These are phyloP conservation scores for Epithemia pelagica DNA, from an alignment of 108 stramenopile species.

Conservation along the genomic window DNA sequence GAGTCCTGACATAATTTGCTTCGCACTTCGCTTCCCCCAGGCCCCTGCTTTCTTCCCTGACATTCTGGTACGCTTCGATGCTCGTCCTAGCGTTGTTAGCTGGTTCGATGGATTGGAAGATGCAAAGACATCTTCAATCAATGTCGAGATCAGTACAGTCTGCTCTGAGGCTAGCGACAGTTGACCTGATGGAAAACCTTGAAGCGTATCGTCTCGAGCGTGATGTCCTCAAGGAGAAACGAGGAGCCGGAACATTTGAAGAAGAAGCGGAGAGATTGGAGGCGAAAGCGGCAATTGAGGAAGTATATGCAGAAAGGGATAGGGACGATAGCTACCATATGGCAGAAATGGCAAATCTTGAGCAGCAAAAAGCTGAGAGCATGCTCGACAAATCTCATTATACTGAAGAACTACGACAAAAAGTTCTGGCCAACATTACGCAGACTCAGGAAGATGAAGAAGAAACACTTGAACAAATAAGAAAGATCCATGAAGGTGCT, in stretches of 20 bases:
- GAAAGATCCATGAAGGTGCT: background rate
- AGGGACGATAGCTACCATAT: background rate
- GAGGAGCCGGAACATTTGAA: background rate
- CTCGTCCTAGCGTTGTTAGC: background rate
- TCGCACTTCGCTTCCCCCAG: too few relatives aligned
- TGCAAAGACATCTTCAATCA: background rate
- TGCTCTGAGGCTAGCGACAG: background rate
- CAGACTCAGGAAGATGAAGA: background rate
- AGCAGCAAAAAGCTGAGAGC: background rate
- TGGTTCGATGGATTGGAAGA: background rate
- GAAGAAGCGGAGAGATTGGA: background rate
- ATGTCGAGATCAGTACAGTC: background rate
- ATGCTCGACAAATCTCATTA: background rate
- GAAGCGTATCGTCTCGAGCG: background rate
- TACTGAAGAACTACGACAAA: background rate
- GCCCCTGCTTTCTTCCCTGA: too few relatives aligned
- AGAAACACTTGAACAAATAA: background rate
- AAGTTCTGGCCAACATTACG: conserved; percentile 1
- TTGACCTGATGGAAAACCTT: background rate
- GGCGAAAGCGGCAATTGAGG: background rate
- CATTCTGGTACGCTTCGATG: background rate
- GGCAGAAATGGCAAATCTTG: background rate
- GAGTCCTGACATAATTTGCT: too few relatives aligned
- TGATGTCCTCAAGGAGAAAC: background rate
- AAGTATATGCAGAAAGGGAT: background rate